Evolutionary conservation across 1,139 yeast species (phyloP), one percentile per base, ranked within the genome.

Genomic region (Keqinozyma sinolaborantium): DNA sequence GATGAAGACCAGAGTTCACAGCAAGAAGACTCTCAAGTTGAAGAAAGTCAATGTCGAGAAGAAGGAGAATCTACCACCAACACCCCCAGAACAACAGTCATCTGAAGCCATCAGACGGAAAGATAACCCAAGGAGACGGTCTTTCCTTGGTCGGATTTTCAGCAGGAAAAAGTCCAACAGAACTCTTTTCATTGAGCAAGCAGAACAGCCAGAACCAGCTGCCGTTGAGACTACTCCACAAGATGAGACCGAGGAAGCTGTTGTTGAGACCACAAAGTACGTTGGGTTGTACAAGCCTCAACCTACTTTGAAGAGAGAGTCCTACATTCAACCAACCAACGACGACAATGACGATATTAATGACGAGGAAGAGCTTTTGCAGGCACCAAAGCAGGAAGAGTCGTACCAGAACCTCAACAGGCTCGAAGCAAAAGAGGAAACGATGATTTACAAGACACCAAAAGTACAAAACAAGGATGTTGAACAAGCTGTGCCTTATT

Each of bases 91-190:
- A 13, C 16, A 28, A 27, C 10, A 26, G 10, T n/a, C 13, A 20
- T 14, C 23, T 23, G 14, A 30, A 24, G n/a, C n/a, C n/a, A n/a
- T n/a, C n/a, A n/a, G n/a, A n/a, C n/a, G n/a, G 15, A 26, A 27
- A 14, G 18, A 30, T 15, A 38, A 26, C 19, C 24, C 24, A 19
- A 39, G 33, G 28, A 48, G 39, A 38, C 30, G 34, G 28, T 54
- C 58, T 3, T 40, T 56, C 10, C 34, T 57, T 16, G 47, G 37
- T 25, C 42, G 46, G 19, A 30, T 58, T 2, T 42, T 58, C 16
- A 42, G 36, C 15, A 18, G 10, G 10, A 18, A 18, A 10, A 18
- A 18, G 16, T 39, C 45, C 3, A 35, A 49, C 28, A 46, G 45
- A 31, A 33, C 34, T 23, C 28, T 31, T 9, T 14, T 31, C 18